Conservation (phyloP, 192 early-diverging fungal species). For the Ambispora gerdemannii region DNA sequence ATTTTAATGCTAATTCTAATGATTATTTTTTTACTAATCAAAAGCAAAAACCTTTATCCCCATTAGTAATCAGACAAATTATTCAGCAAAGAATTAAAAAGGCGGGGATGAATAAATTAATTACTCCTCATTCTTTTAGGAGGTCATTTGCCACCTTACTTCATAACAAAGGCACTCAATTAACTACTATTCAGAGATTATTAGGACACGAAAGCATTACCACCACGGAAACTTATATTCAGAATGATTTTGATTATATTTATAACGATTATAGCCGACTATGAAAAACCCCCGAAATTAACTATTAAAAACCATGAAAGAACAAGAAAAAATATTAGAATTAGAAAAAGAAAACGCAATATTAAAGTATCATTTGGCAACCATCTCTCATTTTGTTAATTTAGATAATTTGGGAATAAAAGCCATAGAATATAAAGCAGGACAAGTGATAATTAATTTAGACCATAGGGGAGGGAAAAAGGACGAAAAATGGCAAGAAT, state of each 20-base stretch:
- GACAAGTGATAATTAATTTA: too few species aligned
- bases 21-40: conserved; percentile 16
- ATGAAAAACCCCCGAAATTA: too few species aligned
- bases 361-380: too few species aligned
- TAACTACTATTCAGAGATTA: conserved; percentile 17
- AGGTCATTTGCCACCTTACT: background rate
- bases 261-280: conserved; percentile 15
- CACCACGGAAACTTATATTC: conserved; percentile 14
- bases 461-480: too few species aligned
- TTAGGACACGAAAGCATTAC: background rate
- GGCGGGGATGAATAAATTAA: background rate
- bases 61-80: background rate
- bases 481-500: too few species aligned
- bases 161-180: background rate
- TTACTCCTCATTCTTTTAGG: conserved; percentile 13
- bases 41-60: background rate
- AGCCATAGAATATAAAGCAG: too few species aligned
- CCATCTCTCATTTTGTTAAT: too few species aligned
- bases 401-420: too few species aligned
- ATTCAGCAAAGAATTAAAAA: background rate
- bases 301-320: too few species aligned
- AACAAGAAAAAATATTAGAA: too few species aligned
- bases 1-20: conserved; percentile 7
- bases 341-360: too few species aligned
- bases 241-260: conserved; percentile 15